Evolutionary conservation across 106 monocot species (phyloP).

Genomic region (Gastrodia elata): DNA sequence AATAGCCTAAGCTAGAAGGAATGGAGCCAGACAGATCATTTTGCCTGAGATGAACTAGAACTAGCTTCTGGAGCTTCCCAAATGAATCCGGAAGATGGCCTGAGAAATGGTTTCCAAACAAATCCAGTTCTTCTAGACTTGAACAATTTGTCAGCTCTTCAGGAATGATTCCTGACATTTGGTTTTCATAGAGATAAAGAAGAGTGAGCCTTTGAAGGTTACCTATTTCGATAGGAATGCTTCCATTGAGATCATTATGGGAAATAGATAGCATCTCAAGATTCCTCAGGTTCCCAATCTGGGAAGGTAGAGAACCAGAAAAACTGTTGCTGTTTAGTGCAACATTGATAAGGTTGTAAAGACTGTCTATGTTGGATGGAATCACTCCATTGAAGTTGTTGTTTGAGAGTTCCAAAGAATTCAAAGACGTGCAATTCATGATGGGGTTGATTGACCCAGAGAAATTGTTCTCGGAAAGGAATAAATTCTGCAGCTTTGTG

Average conservation of each 20-base stretch:
- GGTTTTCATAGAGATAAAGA: constrained; percentile 71
- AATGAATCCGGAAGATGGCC: constrained; percentile 55
- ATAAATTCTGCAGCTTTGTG: constrained; percentile 48
- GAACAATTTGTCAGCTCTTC: constrained; percentile 54
- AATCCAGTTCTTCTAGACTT: constrained; percentile 69
- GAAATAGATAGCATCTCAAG: constrained; percentile 62
- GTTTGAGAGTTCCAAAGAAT: constrained; percentile 61
- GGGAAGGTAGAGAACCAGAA: constrained; percentile 32
- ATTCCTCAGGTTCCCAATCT: constrained; percentile 63
- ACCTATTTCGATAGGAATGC: constrained; percentile 63
- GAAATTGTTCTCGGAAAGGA: constrained; percentile 45
- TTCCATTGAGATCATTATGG: constrained; percentile 59
- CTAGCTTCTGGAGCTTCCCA: constrained; percentile 56
- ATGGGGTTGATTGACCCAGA: constrained; percentile 30
- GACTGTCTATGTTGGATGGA: constrained; percentile 31
- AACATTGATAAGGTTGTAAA: constrained; percentile 42
- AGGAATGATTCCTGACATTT: constrained; percentile 75
- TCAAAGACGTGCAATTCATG: constrained; percentile 53
- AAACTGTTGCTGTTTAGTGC: constrained; percentile 82
- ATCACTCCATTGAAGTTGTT: constrained; percentile 60
- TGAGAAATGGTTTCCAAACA: constrained; percentile 77
- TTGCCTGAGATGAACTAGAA: constrained; percentile 72
- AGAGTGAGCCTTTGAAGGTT: constrained; percentile 42
- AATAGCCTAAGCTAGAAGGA: constrained; percentile 72
- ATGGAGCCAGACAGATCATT: constrained; percentile 71